Percentiles rank a stretch among this genome's conserved stretches.
Evolutionary conservation across 805 yeast genomes (phyloP).

Genomic region (Kodamaea leandrae): DNA sequence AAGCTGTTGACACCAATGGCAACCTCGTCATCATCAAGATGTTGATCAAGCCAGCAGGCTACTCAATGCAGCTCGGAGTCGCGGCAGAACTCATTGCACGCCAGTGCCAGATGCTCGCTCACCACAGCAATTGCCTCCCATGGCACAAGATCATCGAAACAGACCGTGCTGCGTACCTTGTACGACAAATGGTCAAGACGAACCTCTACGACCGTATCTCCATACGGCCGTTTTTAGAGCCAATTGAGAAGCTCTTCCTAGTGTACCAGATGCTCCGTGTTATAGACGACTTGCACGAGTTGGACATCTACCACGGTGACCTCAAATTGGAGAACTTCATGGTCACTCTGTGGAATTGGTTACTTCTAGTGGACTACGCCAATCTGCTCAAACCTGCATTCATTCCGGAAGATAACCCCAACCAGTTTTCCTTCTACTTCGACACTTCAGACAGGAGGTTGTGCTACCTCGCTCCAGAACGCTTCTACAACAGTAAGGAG

Average conservation of each 20-base stretch:
- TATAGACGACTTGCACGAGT: conserved; percentile 59
- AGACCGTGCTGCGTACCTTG: conserved; percentile 85
- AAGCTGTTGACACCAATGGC: conserved; percentile 71
- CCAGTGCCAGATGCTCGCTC: conserved; percentile 40
- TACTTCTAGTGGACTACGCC: conserved; percentile 78
- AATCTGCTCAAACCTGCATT: conserved; percentile 71
- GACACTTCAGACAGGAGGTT: conserved; percentile 84
- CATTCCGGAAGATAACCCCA: conserved; percentile 90
- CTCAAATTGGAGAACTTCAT: conserved; percentile 86
- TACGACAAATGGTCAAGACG: conserved; percentile 75
- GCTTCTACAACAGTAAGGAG: conserved; percentile 51
- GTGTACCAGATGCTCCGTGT: conserved; percentile 74
- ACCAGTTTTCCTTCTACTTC: conserved; percentile 85
- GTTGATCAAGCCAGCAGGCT: conserved; percentile 63
- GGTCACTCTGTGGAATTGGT: conserved; percentile 88
- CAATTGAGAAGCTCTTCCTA: conserved; percentile 80
- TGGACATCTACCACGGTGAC: conserved; percentile 79
- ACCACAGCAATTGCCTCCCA: conserved; percentile 63
- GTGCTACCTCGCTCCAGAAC: conserved; percentile 93
- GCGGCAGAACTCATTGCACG: conserved; percentile 28
- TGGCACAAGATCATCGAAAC: conserved; percentile 78
- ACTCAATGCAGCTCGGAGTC: conserved; percentile 22
- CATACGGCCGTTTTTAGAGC: conserved; percentile 81
- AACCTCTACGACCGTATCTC: conserved; percentile 86
- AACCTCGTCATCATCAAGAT: conserved; percentile 70